Evolutionary conservation across 1,284 basidiomycete species (phyloP).

Genomic region (Fomitopsis palustris): DNA sequence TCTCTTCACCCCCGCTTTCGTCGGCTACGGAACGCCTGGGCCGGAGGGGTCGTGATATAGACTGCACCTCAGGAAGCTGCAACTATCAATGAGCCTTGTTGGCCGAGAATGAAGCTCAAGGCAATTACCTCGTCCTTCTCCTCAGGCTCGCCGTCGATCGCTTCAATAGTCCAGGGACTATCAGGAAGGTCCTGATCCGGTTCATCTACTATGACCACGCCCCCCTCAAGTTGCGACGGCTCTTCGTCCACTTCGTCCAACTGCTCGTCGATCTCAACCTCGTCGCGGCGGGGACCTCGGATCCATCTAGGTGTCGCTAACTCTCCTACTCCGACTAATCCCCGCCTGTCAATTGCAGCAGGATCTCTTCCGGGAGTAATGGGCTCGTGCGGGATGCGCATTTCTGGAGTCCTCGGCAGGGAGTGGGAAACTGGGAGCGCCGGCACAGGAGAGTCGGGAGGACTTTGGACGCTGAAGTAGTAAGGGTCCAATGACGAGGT

Average conservation of each 20-base stretch:
- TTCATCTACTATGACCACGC: constrained; percentile 37
- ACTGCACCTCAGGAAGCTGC: constrained; percentile 37
- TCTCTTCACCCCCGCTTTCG: constrained; percentile 81
- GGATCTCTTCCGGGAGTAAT: constrained; percentile 78
- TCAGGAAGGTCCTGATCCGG: constrained; percentile 46
- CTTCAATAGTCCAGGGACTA: constrained; percentile 86
- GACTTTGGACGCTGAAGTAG: constrained; percentile 70
- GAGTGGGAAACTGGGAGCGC: constrained; percentile 39
- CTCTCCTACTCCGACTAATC: constrained; percentile 92
- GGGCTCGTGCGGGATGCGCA: constrained; percentile 42
- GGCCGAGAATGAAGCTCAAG: background rate
- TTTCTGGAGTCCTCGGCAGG: constrained; percentile 40
- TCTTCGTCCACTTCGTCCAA: constrained; percentile 43
- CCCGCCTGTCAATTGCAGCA: constrained; percentile 81
- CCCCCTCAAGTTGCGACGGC: constrained; percentile 36
- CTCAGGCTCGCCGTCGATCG: constrained; percentile 72
- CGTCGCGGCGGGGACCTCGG: constrained; percentile 32
- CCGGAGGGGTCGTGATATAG: constrained; percentile 47
- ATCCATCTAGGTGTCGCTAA: constrained; percentile 96
- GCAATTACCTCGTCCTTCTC: constrained; percentile 60
- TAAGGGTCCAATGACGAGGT: constrained; percentile 81
- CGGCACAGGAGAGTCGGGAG: constrained; percentile 57
- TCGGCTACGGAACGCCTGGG: constrained; percentile 61
- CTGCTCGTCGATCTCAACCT: constrained; percentile 35
- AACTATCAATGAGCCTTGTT: background rate